A percentile compares a stretch with the other conserved stretches of the same genome.
Conservation (phyloP, 129 eudicot genomes). For the Helianthus tuberosus region DNA sequence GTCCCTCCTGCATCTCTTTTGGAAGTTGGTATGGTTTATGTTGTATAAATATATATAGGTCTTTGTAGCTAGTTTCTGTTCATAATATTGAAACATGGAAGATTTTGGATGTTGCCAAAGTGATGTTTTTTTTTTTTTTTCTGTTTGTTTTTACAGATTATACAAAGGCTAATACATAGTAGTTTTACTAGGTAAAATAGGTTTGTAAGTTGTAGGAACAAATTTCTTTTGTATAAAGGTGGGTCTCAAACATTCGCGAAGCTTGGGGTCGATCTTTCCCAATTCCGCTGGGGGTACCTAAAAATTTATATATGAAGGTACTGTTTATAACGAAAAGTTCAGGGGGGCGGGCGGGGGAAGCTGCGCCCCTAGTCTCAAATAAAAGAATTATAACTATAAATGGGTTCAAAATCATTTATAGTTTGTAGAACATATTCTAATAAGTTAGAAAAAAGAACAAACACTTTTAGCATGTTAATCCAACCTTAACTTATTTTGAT, state of each 20-base stretch:
- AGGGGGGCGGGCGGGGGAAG: no score
- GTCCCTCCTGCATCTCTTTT: slow-evolving; percentile 84
- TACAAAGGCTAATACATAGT: not conserved
- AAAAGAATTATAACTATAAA: not conserved
- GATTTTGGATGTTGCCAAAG: slow-evolving; percentile 9
- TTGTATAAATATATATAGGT: slow-evolving; percentile 44
- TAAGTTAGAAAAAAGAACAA: no score
- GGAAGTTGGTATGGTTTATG: slow-evolving; percentile 95
- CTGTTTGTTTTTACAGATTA: not conserved
- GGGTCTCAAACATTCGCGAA: no score
- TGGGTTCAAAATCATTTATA: not conserved
- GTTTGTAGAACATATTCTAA: not conserved
- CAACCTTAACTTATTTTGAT: not conserved
- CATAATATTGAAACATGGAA: slow-evolving; percentile 24
- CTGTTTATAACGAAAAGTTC: no score
- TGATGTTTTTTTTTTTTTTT: not conserved
- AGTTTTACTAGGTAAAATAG: not conserved
- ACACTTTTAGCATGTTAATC: no score
- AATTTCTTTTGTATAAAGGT: not conserved
- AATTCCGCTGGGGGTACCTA: no score
- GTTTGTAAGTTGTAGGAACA: not conserved
- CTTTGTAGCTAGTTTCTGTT: slow-evolving; percentile 32
- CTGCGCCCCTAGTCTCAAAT: no score
- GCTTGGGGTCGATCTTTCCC: no score
- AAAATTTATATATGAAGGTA: no score